phyloP scores from a whole-genome alignment of 371 early-diverging fungal genomes.

The Funneliformis caledonium region DNA sequence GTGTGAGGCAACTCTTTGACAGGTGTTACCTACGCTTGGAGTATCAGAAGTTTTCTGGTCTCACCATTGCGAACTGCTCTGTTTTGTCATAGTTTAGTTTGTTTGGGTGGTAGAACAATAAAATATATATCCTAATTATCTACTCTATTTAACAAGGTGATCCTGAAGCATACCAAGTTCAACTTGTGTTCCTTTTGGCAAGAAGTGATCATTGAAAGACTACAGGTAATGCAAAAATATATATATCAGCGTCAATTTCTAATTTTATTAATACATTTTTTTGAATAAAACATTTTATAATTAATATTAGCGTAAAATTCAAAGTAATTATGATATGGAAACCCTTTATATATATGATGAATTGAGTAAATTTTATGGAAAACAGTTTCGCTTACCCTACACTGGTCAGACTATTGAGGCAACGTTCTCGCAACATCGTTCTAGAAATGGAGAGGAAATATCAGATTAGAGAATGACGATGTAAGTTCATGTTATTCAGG shows the following conservation, averaged over 20 bases:
- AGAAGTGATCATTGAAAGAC: slow-evolving; percentile 8
- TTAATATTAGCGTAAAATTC: background rate
- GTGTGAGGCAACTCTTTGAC: slow-evolving; percentile 12
- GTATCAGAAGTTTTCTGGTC: slow-evolving; percentile 38
- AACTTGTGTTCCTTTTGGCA: slow-evolving; percentile 25
- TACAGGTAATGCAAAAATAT: background rate
- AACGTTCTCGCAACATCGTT: no score
- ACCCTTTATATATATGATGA: slow-evolving; percentile 14
- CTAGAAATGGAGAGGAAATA: no score
- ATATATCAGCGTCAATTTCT: background rate
- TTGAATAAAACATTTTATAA: background rate
- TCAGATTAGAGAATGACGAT: no score
- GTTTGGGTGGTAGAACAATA: background rate
- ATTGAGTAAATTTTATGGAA: slow-evolving; percentile 18
- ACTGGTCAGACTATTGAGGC: no score
- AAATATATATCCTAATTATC: slow-evolving; percentile 22
- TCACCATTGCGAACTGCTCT: slow-evolving; percentile 33
- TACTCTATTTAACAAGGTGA: slow-evolving; percentile 34
- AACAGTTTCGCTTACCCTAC: no score
- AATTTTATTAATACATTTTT: background rate
- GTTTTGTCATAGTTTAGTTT: slow-evolving; percentile 7
- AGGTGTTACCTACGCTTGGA: background rate
- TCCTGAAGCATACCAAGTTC: slow-evolving; percentile 2
- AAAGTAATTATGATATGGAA: background rate
- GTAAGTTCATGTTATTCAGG: no score